Percentiles rank a stretch among this genome's conserved stretches.
These are phyloP conservation scores for Epicoccum sorghinum DNA, from an alignment of 2,329 filamentous ascomycete species.

Conservation along the genomic window DNA sequence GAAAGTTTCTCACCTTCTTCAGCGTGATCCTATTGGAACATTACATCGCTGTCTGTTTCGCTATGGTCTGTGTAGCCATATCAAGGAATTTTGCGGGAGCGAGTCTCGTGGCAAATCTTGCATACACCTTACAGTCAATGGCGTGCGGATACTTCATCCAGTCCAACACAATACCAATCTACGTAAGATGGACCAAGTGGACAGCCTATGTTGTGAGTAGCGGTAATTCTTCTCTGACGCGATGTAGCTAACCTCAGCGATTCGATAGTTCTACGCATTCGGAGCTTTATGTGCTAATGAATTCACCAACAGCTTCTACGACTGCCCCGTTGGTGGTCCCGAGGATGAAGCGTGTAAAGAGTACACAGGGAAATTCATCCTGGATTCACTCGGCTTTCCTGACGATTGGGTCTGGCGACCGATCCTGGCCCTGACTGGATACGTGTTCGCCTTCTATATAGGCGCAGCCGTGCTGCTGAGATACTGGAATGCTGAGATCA, in stretches of 20 bases:
- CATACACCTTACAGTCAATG: conserved; percentile 75
- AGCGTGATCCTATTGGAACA: conserved; percentile 71
- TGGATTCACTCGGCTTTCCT: conserved; percentile 72
- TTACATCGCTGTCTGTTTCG: conserved; percentile 75
- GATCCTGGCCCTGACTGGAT: conserved; percentile 67
- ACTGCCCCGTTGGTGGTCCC: conserved; percentile 70
- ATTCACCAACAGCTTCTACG: conserved; percentile 73
- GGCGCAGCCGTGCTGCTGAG: conserved; percentile 67
- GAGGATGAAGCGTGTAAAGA: conserved; percentile 69
- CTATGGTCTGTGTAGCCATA: conserved; percentile 69
- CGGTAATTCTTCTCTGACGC: no score
- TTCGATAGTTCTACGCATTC: conserved; percentile 68
- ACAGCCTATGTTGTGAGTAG: conserved; percentile 60
- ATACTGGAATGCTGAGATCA: conserved; percentile 71
- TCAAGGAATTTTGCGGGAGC: conserved; percentile 72
- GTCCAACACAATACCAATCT: conserved; percentile 73
- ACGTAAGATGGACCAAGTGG: conserved; percentile 80
- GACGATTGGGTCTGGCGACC: conserved; percentile 70
- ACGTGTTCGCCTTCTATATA: conserved; percentile 67
- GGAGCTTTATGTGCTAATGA: conserved; percentile 75
- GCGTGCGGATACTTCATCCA: conserved; percentile 80
- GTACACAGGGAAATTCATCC: conserved; percentile 73
- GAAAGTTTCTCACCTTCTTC: conserved; percentile 75
- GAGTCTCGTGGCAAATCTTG: conserved; percentile 73
- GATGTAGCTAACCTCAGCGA: neutral